Base-by-base conservation (phyloP, 2,329 filamentous ascomycete species). In the Lecanicillium sp. region DNA sequence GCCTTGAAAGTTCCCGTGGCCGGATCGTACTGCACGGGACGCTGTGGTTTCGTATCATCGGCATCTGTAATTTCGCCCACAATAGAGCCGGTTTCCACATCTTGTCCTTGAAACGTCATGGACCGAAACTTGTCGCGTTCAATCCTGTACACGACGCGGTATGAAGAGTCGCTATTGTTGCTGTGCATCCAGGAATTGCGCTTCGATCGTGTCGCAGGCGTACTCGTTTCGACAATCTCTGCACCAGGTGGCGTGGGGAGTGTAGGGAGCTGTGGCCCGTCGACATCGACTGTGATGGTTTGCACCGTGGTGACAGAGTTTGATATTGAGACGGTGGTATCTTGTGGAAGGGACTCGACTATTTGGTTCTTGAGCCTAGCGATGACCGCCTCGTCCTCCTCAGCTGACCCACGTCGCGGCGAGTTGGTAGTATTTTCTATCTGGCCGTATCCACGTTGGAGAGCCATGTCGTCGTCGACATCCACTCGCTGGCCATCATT, bases 271-370 rank as follows among this genome's bases (percentile, higher is more conserved):
- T 67, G 60, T 4, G 68, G 61, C 1, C 75, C 74, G 12, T 68
- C 68, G 28, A 83, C 69, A 38, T 82, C 75, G 3, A 82, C 75
- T 0, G 78, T 80, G 48, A 82, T 77, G 12, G 67, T 80, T 45
- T 80, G 79, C 7, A 71, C 75, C 2, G 73, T 78, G 1, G 68
- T 69, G 0, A 75, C 74, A 3, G 71, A 70, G 5, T 75, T 78
- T 1, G 70, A 73, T 28, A 81, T 74, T 8, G 73, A 73, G 5
- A 81, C 70, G n/a, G 68, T 68, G 0, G 77, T 71, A 32, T 74
- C 69, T 0, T 68, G 55, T 1, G 75, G 68, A 4, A 80, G 54
- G 0, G 78, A 65, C 35, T 68, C 68, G 45, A 71, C 55, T 34
- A 75, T 79, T 45, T 71, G 72, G 45, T 61, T 68, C 53, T 64